Evolutionary conservation across 2,329 filamentous ascomycete genomes (phyloP), one percentile per base, ranked within the genome.

Genomic region (Colletotrichum gigasporum): DNA sequence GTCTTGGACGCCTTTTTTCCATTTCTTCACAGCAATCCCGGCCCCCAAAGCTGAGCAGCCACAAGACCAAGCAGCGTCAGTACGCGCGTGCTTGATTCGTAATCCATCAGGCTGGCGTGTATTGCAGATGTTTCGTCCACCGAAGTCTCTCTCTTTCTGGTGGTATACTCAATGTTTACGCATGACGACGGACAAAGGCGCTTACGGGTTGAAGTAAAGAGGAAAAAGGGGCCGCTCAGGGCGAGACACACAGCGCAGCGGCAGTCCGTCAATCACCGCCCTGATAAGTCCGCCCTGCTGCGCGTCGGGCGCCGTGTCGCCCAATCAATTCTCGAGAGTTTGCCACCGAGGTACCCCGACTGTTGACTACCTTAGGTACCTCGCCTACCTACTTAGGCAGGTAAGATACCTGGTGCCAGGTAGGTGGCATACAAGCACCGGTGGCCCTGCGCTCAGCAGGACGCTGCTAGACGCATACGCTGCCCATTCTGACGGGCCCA

Each of bases 251-350:
- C n/a, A n/a, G 30, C 30, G 30, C 30, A 57, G 54, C 60, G 45
- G 54, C 30, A 63, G 55, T 63, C 55, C 30, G 32, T 60, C 60
- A 63, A 63, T 39, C 53, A 63, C 32, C 16, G 26, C 60, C 55
- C 60, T 63, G 60, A 14, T 20, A 24, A 53, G 28, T 53, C 37
- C 61, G 61, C 61, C 61, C 55, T 60, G 41, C 55, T 18, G 44
- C 26, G 16, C 39, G 28, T 39, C 47, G 26, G 47, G 48, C 51
- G 24, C 14, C 16, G 8, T 20, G 24, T 50, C 41, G 26, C 39
- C 60, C 55, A 63, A 60, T 60, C 55, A 45, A n/a, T 11, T 26
- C 28, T 18, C 12, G 9, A n/a, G 6, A 16, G 20, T 50, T 63
- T 44, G 62, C 62, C 62, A 65, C 62, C 26, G 26, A 37, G 61